phyloP scores from a whole-genome alignment of 257 asterid genomes.

The Misopates orontium region DNA sequence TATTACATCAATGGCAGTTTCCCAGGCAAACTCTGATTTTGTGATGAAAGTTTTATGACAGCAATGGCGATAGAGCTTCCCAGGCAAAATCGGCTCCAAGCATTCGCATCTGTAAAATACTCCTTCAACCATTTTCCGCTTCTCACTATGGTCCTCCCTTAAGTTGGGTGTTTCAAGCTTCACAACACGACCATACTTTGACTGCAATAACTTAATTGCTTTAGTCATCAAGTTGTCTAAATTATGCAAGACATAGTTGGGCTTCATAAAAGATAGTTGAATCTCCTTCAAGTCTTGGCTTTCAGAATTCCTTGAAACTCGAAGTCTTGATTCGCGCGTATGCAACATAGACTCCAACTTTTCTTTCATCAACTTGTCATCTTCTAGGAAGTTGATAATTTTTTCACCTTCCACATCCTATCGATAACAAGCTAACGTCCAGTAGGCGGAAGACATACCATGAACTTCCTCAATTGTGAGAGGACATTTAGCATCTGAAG shows the following conservation, averaged over 20 bases:
- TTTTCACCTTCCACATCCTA: neutral
- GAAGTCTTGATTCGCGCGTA: neutral
- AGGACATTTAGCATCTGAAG: too few species aligned
- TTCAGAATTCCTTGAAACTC: neutral
- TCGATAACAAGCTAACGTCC: neutral
- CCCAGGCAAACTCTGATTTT: neutral
- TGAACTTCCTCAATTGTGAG: too few species aligned
- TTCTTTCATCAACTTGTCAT: neutral
- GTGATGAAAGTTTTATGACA: neutral
- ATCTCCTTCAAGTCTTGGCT: neutral
- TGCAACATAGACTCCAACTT: neutral
- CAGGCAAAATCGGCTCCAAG: neutral
- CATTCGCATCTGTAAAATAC: neutral
- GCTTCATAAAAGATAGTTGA: neutral
- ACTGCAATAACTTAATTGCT: neutral
- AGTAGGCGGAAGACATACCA: too few species aligned
- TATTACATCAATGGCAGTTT: neutral
- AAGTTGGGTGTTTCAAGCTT: neutral
- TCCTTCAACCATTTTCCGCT: neutral
- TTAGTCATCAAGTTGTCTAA: neutral
- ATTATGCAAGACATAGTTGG: neutral
- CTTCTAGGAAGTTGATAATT: neutral
- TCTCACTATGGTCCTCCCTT: neutral
- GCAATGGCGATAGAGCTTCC: neutral
- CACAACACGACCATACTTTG: neutral